Evolutionary conservation across 169 alveolate species (phyloP), one percentile per base, ranked within the genome.

Genomic region (Plasmodium fragile): DNA sequence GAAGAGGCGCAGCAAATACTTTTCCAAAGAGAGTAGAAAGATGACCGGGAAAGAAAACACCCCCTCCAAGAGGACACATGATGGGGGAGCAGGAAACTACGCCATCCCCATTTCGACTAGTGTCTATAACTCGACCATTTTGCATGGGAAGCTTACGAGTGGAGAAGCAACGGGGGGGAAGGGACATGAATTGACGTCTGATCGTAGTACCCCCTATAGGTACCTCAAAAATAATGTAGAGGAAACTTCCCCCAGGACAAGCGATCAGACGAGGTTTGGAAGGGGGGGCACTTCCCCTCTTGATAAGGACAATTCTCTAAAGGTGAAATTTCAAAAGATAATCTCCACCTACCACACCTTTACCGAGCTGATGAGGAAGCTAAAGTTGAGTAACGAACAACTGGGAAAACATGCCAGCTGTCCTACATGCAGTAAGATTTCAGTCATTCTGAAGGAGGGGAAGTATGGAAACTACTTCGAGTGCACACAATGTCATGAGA

Each of bases 1-100:
- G 25, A 84, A 80, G 25, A 84, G 73, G 84, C 73, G 55, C 36
- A 84, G 92, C 28, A 84, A 73, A 30, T 84, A 84, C 75, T 84
- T 84, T 49, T 71, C 39, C 16, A 84, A 84, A 72, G 28, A 30
- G 11, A 71, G 39, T 22, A 71, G n/a, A 73, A 75, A 10, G 78
- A 73, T 22, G 16, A 6, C 25, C 73, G 52, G 55, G 59, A n/a
- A 73, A 5, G 78, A 73, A 11, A 49, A 11, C 59, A 43, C 59
- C 25, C 59, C 59, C 59, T 13, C 59, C n/a, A 10, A 49, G 22
- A 16, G 59, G 59, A 11, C 59, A 49, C 22, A 22, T 18, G 53
- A 8, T 5, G 16, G 45, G 72, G 32, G 39, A 11, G 34, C 22
- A 41, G 55, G 22, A 10, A 36, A 34, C 16, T 84, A 84, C 43